Conservation (phyloP, 768 basidiomycete species). For the Calvatia gigantea region DNA sequence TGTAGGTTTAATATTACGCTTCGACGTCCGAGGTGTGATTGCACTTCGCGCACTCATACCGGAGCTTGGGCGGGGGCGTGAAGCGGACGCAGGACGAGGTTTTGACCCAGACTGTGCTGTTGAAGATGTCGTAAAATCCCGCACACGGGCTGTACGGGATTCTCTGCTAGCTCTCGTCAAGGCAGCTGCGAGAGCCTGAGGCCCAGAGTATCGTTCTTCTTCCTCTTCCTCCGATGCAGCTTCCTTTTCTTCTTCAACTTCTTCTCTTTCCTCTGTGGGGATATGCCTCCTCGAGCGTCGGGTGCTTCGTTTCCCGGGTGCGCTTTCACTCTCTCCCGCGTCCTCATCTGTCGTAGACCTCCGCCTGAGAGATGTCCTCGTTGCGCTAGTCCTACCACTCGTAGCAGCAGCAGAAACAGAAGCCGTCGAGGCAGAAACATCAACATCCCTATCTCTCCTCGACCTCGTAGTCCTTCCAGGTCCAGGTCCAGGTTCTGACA, state of each 20-base stretch:
- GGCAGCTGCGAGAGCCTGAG: conserved; percentile 3
- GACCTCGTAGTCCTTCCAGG: not conserved
- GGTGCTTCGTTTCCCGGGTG: not conserved
- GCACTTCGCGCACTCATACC: not conserved
- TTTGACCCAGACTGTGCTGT: not conserved
- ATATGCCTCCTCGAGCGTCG: not conserved
- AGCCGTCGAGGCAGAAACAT: not conserved
- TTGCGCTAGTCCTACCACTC: not conserved
- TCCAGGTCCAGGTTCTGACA: conserved; percentile 6
- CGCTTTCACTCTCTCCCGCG: not conserved
- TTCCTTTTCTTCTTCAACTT: not conserved
- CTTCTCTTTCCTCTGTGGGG: not conserved
- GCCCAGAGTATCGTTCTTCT: not conserved
- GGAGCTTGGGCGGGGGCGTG: not conserved
- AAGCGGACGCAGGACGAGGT: not conserved
- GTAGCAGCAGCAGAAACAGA: not conserved
- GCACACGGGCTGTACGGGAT: not conserved
- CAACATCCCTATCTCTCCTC: not conserved
- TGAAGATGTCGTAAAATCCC: not conserved
- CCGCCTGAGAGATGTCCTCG: no score
- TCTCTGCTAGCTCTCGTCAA: conserved; percentile 3
- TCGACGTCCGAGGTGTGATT: not conserved
- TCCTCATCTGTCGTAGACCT: no score
- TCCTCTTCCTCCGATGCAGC: not conserved
- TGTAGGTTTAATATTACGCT: conserved; percentile 7